A percentile compares a stretch with the other conserved stretches of the same genome.
Evolutionary conservation across 2,329 filamentous ascomycete species (phyloP).

Genomic region (Coniella lustricola): DNA sequence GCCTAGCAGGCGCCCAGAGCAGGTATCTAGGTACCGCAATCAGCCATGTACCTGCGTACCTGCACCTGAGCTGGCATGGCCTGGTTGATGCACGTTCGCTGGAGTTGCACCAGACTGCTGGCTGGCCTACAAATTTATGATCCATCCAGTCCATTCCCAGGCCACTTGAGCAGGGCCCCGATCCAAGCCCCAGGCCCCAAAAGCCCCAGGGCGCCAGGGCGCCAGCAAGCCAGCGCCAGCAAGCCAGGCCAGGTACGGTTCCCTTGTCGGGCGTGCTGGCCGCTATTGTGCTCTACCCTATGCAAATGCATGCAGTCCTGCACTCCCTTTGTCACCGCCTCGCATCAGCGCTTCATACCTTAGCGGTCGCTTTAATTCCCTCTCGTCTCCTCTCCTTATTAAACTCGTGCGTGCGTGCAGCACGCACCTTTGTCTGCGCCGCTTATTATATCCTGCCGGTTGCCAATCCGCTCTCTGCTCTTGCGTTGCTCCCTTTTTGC

Average conservation of each 20-base stretch:
- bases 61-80: constrained; percentile 1
- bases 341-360: constrained; percentile 8
- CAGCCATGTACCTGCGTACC: background rate
- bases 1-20: too few species aligned
- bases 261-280: constrained; percentile 13
- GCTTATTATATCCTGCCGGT: constrained; percentile 14
- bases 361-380: constrained; percentile 11
- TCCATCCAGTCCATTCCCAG: constrained; percentile 8
- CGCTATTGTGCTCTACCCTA: constrained; percentile 4
- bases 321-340: constrained; percentile 14
- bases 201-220: too few species aligned
- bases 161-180: too few species aligned
- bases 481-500: constrained; percentile 13
- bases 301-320: constrained; percentile 13
- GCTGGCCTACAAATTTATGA: background rate
- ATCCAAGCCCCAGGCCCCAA: too few species aligned
- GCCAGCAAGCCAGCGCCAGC: too few species aligned
- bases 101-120: background rate
- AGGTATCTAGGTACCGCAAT: too few species aligned
- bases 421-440: constrained; percentile 6
- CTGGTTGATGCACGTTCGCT: background rate
- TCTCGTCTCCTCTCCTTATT: constrained; percentile 12
- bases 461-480: constrained; percentile 14
- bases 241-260: constrained; percentile 8
- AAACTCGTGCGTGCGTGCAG: background rate